phyloP scores from a whole-genome alignment of 2,329 filamentous ascomycete species.

The Cytospora mali region DNA sequence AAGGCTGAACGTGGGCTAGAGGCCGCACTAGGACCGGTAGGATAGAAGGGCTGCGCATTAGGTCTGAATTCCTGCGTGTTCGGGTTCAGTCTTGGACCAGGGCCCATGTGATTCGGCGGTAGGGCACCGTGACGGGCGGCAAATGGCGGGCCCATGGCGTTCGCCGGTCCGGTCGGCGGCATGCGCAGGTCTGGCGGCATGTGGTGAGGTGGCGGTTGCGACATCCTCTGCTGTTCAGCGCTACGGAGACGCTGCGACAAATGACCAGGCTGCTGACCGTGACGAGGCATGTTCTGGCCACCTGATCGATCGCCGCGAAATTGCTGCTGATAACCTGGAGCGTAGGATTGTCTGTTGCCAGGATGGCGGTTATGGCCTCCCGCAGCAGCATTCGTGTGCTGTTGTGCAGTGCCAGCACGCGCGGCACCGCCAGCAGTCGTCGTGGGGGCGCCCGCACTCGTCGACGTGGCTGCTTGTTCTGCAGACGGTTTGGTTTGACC shows the following conservation, averaged over 20 bases:
- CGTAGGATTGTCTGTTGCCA: slow-evolving; percentile 51
- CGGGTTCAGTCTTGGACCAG: slow-evolving; percentile 60
- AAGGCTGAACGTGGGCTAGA: slow-evolving; percentile 71
- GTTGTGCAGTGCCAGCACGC: slow-evolving; percentile 37
- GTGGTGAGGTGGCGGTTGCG: slow-evolving; percentile 41
- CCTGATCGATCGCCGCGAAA: slow-evolving; percentile 50
- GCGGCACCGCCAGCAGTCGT: slow-evolving; percentile 31
- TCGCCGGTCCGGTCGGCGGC: slow-evolving; percentile 74
- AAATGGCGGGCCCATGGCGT: slow-evolving; percentile 55
- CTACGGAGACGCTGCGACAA: slow-evolving; percentile 46
- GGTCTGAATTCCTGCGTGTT: slow-evolving; percentile 79
- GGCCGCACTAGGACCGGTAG: slow-evolving; percentile 65
- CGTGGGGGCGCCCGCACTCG: slow-evolving; percentile 33
- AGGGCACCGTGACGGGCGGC: slow-evolving; percentile 55
- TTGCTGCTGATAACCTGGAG: slow-evolving; percentile 48
- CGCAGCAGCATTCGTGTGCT: slow-evolving; percentile 33
- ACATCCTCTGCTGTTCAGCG: slow-evolving; percentile 55
- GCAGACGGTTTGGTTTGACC: slow-evolving; percentile 43
- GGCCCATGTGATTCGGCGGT: slow-evolving; percentile 50
- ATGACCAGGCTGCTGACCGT: slow-evolving; percentile 47
- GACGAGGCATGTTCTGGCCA: slow-evolving; percentile 38
- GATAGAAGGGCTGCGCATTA: slow-evolving; percentile 79
- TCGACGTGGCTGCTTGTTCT: slow-evolving; percentile 31
- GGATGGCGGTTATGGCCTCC: slow-evolving; percentile 47
- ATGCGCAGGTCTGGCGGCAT: slow-evolving; percentile 67